Evolutionary conservation across 75 land plant species (phyloP).

Genomic region (Picea glauca): DNA sequence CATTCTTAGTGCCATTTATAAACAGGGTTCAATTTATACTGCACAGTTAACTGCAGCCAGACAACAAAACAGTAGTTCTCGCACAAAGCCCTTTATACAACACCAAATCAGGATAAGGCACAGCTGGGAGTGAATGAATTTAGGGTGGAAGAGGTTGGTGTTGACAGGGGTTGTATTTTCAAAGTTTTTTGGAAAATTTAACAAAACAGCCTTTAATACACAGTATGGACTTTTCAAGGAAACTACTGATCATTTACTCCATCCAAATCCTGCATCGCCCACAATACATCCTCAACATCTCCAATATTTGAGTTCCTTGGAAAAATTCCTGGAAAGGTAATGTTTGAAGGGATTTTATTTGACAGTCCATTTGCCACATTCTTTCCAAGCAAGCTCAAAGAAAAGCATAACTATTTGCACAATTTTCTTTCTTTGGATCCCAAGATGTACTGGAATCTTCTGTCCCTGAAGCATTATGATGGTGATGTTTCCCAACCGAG

Average conservation of each 20-base stretch:
- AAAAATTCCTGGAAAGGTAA: slow-evolving; percentile 84
- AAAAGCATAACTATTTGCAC: slow-evolving; percentile 84
- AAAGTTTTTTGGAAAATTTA: slow-evolving; percentile 92
- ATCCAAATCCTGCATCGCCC: slow-evolving; percentile 69
- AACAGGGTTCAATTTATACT: neutral
- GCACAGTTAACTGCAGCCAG: slow-evolving; percentile 57
- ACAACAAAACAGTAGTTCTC: slow-evolving; percentile 39
- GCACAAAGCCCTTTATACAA: slow-evolving; percentile 31
- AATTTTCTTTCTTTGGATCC: slow-evolving; percentile 92
- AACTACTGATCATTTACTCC: slow-evolving; percentile 78
- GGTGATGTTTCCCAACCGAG: slow-evolving; percentile 65
- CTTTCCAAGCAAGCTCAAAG: slow-evolving; percentile 83
- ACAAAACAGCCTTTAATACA: slow-evolving; percentile 81
- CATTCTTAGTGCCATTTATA: slow-evolving; percentile 80
- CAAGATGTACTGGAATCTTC: slow-evolving; percentile 75
- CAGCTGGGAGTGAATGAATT: slow-evolving; percentile 84
- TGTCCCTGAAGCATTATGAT: slow-evolving; percentile 71
- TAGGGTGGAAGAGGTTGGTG: slow-evolving; percentile 96
- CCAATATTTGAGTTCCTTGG: slow-evolving; percentile 85
- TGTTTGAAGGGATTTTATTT: slow-evolving; percentile 93
- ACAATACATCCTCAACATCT: slow-evolving; percentile 44
- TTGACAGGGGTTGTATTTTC: slow-evolving; percentile 95
- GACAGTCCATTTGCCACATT: slow-evolving; percentile 93
- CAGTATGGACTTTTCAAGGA: slow-evolving; percentile 97
- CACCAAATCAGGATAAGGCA: slow-evolving; percentile 66